These are phyloP conservation scores for Fusarium praegraminearum DNA, from an alignment of 2,329 filamentous ascomycete genomes.

Conservation along the genomic window DNA sequence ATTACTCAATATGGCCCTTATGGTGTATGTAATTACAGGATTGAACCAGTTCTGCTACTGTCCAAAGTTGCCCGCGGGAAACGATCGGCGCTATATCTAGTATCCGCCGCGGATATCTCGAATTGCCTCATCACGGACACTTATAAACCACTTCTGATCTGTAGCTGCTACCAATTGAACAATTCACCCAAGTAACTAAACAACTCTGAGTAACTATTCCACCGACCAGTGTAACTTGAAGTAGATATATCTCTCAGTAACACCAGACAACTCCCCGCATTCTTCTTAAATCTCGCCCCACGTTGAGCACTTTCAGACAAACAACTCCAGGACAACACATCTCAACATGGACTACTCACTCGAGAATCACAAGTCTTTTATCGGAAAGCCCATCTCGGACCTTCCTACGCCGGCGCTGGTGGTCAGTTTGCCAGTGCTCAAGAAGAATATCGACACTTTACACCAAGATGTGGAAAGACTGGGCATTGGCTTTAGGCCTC, in stretches of 20 bases:
- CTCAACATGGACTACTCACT: conserved; percentile 45
- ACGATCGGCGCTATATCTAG: conserved; percentile 13
- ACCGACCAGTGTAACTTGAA: neutral
- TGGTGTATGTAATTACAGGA: neutral
- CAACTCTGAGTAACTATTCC: neutral
- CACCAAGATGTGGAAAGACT: conserved; percentile 55
- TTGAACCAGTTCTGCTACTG: neutral
- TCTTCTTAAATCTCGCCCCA: neutral
- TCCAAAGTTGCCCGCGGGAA: conserved; percentile 8
- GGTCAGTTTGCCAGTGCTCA: conserved; percentile 54
- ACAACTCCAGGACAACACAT: neutral
- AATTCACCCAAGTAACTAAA: neutral
- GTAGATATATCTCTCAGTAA: neutral
- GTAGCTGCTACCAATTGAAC: neutral
- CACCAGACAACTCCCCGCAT: conserved; percentile 1
- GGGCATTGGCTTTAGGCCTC: conserved; percentile 55
- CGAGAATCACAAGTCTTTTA: conserved; percentile 51
- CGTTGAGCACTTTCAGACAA: conserved; percentile 8
- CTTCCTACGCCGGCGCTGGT: conserved; percentile 56
- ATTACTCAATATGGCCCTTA: too few species aligned
- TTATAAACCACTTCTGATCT: neutral
- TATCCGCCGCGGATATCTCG: neutral
- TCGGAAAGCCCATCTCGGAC: conserved; percentile 51
- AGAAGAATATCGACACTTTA: conserved; percentile 54
- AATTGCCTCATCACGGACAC: neutral